phyloP scores from a whole-genome alignment of 1,284 basidiomycete species.

The Naganishia albida region DNA sequence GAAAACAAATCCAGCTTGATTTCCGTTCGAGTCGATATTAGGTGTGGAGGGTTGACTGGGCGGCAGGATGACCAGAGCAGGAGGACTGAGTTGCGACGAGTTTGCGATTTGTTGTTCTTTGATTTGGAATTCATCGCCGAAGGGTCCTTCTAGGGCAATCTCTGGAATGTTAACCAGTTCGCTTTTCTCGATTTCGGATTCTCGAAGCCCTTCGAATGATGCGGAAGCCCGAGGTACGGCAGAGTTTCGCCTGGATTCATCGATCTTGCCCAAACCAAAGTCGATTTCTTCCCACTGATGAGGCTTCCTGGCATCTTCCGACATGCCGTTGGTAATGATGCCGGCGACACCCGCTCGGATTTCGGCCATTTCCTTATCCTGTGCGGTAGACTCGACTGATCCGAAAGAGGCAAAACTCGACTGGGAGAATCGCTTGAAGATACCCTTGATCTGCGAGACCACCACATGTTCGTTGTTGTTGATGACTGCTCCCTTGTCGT shows the following conservation, averaged over 20 bases:
- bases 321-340: not conserved
- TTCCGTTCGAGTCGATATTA: slow-evolving; percentile 31
- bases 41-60: slow-evolving; percentile 43
- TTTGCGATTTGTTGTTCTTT: slow-evolving; percentile 5
- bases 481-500: slow-evolving; percentile 24
- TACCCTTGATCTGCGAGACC: slow-evolving; percentile 13
- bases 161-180: slow-evolving; percentile 7
- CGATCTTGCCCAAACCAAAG: slow-evolving; percentile 52
- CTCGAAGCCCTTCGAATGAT: slow-evolving; percentile 22
- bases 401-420: slow-evolving; percentile 20
- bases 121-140: slow-evolving; percentile 25
- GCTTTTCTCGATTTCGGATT: slow-evolving; percentile 11
- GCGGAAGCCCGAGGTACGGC: slow-evolving; percentile 11
- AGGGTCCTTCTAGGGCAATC: slow-evolving; percentile 24
- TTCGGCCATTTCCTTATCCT: slow-evolving; percentile 24
- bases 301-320: slow-evolving; percentile 35
- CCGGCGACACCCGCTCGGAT: slow-evolving; percentile 20
- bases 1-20: slow-evolving; percentile 38
- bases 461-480: slow-evolving; percentile 8
- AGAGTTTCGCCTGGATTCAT: slow-evolving; percentile 38
- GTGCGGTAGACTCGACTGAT: slow-evolving; percentile 19
- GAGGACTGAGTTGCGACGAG: slow-evolving; percentile 37
- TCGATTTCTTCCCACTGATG: slow-evolving; percentile 55
- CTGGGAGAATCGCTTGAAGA: slow-evolving; percentile 16
- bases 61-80: slow-evolving; percentile 41